A percentile compares a stretch with the other conserved stretches of the same genome.
Evolutionary conservation across 2,329 filamentous ascomycete genomes (phyloP).

Genomic region (Arachnopeziza araneosa): DNA sequence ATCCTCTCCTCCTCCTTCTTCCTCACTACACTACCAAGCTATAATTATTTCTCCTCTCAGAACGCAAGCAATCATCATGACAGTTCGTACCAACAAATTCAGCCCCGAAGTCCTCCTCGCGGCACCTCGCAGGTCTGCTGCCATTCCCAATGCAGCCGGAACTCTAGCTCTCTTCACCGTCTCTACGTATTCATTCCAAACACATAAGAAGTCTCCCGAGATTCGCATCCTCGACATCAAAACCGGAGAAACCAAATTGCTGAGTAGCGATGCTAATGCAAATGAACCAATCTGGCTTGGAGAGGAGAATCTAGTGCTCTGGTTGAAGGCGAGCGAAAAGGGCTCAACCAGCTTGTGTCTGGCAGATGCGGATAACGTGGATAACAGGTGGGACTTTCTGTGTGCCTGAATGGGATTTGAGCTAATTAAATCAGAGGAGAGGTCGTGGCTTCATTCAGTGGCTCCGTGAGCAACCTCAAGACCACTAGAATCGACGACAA

Average conservation of each 20-base stretch:
- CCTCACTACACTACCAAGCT: background rate
- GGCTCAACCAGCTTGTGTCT: constrained; percentile 27
- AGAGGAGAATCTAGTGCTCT: constrained; percentile 25
- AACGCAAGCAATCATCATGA: constrained; percentile 47
- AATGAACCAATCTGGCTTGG: constrained; percentile 71
- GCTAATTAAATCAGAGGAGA: constrained; percentile 33
- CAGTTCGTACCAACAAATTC: constrained; percentile 63
- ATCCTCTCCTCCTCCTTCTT: background rate
- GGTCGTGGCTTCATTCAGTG: constrained; percentile 44
- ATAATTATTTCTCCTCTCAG: background rate
- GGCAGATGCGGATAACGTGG: constrained; percentile 22
- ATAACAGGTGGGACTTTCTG: constrained; percentile 16
- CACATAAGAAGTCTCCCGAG: constrained; percentile 63
- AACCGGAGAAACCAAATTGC: constrained; percentile 56
- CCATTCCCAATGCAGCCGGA: constrained; percentile 62
- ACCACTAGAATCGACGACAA: constrained; percentile 44
- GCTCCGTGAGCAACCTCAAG: constrained; percentile 54
- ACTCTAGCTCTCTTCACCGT: constrained; percentile 61
- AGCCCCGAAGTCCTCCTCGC: constrained; percentile 73
- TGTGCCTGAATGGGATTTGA: background rate
- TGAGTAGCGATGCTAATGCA: constrained; percentile 60
- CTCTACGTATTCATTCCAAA: constrained; percentile 74
- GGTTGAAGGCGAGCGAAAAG: constrained; percentile 49
- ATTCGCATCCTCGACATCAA: constrained; percentile 66
- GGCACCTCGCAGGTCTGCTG: constrained; percentile 66